These are phyloP conservation scores for Fusarium brevicatenulatum DNA, from an alignment of 2,329 filamentous ascomycete species.

Conservation along the genomic window DNA sequence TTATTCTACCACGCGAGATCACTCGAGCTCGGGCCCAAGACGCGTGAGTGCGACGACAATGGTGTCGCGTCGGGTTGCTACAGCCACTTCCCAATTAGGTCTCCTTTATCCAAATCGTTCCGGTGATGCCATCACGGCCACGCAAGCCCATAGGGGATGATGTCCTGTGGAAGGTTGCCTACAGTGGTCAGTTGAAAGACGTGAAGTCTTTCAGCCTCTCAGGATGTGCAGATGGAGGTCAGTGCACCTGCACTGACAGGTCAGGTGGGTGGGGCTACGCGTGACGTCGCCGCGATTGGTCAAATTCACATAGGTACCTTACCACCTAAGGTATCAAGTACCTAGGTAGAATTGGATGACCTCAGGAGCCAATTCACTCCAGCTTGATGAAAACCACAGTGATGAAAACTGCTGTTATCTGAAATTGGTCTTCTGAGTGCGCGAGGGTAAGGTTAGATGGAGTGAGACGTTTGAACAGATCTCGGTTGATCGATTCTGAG, in stretches of 20 bases:
- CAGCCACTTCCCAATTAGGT: background rate
- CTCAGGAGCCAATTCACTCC: background rate
- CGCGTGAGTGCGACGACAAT: constrained; percentile 7
- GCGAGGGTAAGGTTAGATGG: background rate
- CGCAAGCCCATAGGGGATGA: background rate
- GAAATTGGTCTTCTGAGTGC: background rate
- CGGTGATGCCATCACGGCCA: constrained; percentile 24
- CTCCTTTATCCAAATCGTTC: constrained; percentile 1
- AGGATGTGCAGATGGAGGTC: background rate
- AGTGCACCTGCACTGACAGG: constrained; percentile 12
- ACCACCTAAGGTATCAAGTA: background rate
- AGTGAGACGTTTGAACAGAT: background rate
- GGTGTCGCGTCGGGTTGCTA: background rate
- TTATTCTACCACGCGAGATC: constrained; percentile 1
- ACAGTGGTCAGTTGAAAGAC: constrained; percentile 10
- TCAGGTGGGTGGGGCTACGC: constrained; percentile 3
- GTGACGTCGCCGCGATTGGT: constrained; percentile 1
- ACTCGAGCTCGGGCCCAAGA: background rate
- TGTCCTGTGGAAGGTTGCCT: constrained; percentile 6
- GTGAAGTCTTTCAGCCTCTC: constrained; percentile 12
- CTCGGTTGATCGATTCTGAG: background rate
- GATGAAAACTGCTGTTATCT: background rate
- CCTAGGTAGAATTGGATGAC: background rate
- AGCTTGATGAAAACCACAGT: background rate
- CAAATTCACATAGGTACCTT: background rate